Conservation (phyloP, 805 yeast species). For the Candida sanyiensis region DNA sequence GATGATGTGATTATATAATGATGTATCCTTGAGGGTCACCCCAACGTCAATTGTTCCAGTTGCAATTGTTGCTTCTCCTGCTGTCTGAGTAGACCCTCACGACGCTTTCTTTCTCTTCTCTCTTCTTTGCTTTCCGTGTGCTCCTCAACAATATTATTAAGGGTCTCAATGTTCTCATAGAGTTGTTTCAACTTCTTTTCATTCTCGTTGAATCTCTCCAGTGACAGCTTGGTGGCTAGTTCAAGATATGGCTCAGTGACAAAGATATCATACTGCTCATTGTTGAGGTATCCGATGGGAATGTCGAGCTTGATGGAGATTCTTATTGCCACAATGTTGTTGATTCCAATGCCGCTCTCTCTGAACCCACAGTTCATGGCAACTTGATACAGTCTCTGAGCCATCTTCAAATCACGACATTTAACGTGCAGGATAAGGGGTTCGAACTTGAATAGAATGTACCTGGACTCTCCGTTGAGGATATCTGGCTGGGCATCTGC, state of each 20-base stretch:
- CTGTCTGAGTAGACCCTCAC: conserved; percentile 37
- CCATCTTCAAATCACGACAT: conserved; percentile 55
- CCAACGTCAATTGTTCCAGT: no score
- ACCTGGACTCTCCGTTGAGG: conserved; percentile 35
- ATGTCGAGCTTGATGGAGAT: conserved; percentile 68
- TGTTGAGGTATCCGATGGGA: conserved; percentile 59
- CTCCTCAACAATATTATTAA: conserved; percentile 18
- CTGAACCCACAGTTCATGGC: conserved; percentile 86
- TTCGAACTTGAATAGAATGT: conserved; percentile 72
- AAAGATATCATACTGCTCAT: conserved; percentile 27
- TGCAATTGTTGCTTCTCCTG: conserved; percentile 11
- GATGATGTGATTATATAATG: no score
- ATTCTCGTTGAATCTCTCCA: conserved; percentile 65
- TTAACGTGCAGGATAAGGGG: conserved; percentile 82
- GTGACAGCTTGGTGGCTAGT: conserved; percentile 47
- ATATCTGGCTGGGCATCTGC: conserved; percentile 9
- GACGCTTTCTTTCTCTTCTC: conserved; percentile 45
- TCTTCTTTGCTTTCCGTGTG: conserved; percentile 50
- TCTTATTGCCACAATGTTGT: conserved; percentile 72
- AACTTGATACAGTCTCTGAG: conserved; percentile 54
- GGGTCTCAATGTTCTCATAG: conserved; percentile 34
- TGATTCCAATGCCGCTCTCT: conserved; percentile 80
- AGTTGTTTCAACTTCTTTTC: conserved; percentile 47
- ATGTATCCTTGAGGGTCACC: no score
- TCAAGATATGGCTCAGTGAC: conserved; percentile 49